Evolutionary conservation across 2,329 filamentous ascomycete species (phyloP), one percentile per base, ranked within the genome.

Genomic region (Diaporthe longicolla): DNA sequence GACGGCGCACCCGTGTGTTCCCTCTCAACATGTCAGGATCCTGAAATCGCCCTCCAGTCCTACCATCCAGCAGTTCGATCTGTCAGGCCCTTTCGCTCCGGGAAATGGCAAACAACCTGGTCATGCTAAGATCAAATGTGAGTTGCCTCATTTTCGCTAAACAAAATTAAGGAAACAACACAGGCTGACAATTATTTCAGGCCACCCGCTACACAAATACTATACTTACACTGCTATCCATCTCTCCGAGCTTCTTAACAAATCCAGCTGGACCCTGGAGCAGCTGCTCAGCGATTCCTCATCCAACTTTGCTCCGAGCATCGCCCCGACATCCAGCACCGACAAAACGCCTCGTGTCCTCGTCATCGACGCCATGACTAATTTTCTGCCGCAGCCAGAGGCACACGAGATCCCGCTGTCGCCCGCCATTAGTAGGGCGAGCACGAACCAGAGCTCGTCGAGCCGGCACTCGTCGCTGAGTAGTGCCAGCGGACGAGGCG

Each of bases 1-100:
- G 24, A 92, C 91, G 0, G 90, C 90, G 0, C 90, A 92, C 77
- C 91, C 91, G 0, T 93, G 91, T 77, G 86, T 89, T 7, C 87
- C 89, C 1, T 90, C 89, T 1, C 85, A 86, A 68, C 85, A 88
- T 72, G 88, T 90, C 3, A 88, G 87, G 75, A 87, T 92, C 71
- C 79, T 92, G 68, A 90, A 89, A 79, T 90, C 89, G 19, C 88
- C 89, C 0, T 87, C 87, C 1, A 92, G 89, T 78, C 89, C 90
- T 26, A 89, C 88, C 1, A 89, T 90, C 70, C 88, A 88, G 78
- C 87, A 90, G 74, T 87, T 88, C 72, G 88, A 90, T 75, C 83
- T 90, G 21, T 85, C 84, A 15, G 88, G 87, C 0, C 82, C 82
- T 54, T 63, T 19, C 84, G 84, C 73, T 78, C 82, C 68, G 79